These are phyloP conservation scores for Rhodotorula sp. DNA, from an alignment of 1,284 basidiomycete species.

Conservation along the genomic window DNA sequence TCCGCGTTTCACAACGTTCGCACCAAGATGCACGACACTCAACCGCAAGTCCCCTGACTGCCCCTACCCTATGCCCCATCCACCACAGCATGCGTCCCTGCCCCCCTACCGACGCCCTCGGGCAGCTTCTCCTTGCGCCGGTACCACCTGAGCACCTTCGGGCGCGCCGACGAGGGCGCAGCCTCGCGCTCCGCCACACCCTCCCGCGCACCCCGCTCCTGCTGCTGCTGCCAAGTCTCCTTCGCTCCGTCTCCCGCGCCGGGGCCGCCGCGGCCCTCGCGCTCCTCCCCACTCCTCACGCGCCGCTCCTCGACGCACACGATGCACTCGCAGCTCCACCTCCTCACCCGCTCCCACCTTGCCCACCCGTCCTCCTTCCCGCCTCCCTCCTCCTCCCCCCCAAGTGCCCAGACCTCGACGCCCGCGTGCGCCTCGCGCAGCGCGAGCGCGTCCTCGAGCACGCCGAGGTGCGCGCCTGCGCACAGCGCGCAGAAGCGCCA, in stretches of 20 bases:
- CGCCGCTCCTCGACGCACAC: no score
- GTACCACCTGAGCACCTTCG: constrained; percentile 13
- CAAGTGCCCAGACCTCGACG: not conserved
- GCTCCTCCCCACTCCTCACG: no score
- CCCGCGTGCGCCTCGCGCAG: not conserved
- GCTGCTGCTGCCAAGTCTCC: no score
- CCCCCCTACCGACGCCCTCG: not conserved
- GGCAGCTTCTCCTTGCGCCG: constrained; percentile 9
- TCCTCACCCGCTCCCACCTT: no score
- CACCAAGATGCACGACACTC: no score
- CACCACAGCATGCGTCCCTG: not conserved
- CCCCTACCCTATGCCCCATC: not conserved
- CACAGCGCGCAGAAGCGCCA: constrained; percentile 24
- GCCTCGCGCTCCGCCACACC: not conserved
- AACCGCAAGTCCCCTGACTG: no score
- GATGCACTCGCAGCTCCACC: no score
- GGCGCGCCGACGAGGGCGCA: no score
- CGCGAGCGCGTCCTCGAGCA: constrained; percentile 1
- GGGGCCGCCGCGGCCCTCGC: no score
- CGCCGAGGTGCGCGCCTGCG: constrained; percentile 18
- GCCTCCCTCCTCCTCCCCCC: not conserved
- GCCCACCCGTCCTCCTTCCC: not conserved
- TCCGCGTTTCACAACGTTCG: no score
- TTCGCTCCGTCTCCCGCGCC: not conserved
- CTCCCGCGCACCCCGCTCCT: not conserved